A percentile compares a stretch with the other conserved stretches of the same genome.
phyloP scores from a whole-genome alignment of 2,329 filamentous ascomycete species.

The Aspergillus candidus region DNA sequence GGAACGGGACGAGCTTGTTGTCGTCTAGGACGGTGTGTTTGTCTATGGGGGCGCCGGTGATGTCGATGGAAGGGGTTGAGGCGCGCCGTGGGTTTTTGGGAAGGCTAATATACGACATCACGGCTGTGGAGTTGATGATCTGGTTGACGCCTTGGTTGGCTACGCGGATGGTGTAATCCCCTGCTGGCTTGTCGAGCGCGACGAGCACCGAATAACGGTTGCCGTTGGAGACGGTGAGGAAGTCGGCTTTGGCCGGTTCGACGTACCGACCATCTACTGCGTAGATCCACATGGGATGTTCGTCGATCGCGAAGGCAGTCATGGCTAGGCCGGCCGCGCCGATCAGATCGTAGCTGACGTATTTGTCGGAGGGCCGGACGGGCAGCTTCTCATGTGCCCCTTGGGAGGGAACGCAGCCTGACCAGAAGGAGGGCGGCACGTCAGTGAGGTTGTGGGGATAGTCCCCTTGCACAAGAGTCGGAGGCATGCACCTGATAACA shows the following conservation, averaged over 20 bases:
- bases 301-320: conserved; percentile 42
- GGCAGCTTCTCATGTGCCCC: conserved; percentile 42
- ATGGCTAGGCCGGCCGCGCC: conserved; percentile 45
- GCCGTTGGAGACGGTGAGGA: conserved; percentile 24
- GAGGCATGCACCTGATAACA: conserved; percentile 15
- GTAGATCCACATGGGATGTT: conserved; percentile 37
- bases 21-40: conserved; percentile 43
- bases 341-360: conserved; percentile 49
- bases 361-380: conserved; percentile 32
- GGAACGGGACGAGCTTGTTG: conserved; percentile 41
- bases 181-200: conserved; percentile 39
- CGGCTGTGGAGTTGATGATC: conserved; percentile 47
- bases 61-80: conserved; percentile 44
- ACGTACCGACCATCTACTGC: conserved; percentile 37
- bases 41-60: conserved; percentile 39
- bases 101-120: conserved; percentile 38
- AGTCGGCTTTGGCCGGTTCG: conserved; percentile 28
- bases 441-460: conserved; percentile 17
- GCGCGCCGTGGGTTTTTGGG: conserved; percentile 11
- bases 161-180: conserved; percentile 50
- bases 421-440: conserved; percentile 21
- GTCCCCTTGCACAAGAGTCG: conserved; percentile 11
- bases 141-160: conserved; percentile 47
- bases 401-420: conserved; percentile 42
- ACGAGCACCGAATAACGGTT: conserved; percentile 34